Percentiles rank a stretch among this genome's conserved stretches.
phyloP scores from a whole-genome alignment of 768 basidiomycete species.

The Pisolithus albus region DNA sequence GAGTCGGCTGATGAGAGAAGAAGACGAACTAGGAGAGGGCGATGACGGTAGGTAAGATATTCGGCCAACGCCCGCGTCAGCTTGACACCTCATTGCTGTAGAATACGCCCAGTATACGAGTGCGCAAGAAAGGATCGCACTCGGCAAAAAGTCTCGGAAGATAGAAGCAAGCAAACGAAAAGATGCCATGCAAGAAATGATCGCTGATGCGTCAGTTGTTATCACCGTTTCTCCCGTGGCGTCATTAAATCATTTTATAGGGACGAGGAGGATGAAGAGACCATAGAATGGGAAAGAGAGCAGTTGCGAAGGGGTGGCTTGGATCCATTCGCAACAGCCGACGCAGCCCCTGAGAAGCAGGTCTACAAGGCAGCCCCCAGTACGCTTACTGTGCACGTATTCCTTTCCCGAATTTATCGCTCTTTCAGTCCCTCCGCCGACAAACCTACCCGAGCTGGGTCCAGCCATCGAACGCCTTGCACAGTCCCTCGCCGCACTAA shows the following conservation, averaged over 20 bases:
- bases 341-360: constrained; percentile 38
- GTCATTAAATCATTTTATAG: constrained; percentile 28
- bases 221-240: neutral
- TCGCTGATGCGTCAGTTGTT: constrained; percentile 65
- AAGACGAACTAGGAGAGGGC: constrained; percentile 82
- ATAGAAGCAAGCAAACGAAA: constrained; percentile 58
- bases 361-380: constrained; percentile 69
- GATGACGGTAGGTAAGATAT: constrained; percentile 63
- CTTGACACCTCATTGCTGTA: constrained; percentile 24
- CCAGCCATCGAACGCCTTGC: constrained; percentile 56
- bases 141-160: constrained; percentile 79
- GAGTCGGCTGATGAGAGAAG: constrained; percentile 75
- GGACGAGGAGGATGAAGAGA: constrained; percentile 80
- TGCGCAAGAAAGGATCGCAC: constrained; percentile 77
- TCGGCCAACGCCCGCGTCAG: neutral
- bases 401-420: constrained; percentile 9
- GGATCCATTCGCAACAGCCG: constrained; percentile 30
- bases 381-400: constrained; percentile 28
- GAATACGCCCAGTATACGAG: constrained; percentile 85
- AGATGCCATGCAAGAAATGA: constrained; percentile 72
- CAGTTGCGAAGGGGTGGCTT: constrained; percentile 74
- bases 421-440: constrained; percentile 55
- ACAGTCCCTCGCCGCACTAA: constrained; percentile 51
- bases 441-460: constrained; percentile 57
- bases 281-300: constrained; percentile 78